Base-by-base conservation (phyloP, 371 early-diverging fungal species). In the Mucor lusitanicus region DNA sequence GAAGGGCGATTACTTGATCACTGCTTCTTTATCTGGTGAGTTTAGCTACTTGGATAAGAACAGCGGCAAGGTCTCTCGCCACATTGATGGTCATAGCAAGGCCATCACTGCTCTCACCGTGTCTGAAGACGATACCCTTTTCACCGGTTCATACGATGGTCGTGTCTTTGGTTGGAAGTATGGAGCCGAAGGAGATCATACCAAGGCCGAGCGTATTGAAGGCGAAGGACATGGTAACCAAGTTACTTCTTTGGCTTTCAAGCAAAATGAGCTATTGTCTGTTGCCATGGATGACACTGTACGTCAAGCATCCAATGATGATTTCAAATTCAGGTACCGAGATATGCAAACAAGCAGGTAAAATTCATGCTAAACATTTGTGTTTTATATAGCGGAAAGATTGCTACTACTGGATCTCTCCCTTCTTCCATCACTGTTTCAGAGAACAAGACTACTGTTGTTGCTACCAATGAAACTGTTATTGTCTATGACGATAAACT, bases 141-240 rank as follows among this genome's bases (percentile, higher is more conserved):
- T 84, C 75, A 92, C 94, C 11, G 97, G 93, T 30, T 91, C 92
- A 64, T 97, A 96, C 74, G 99, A 98, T 69, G 99, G 99, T 13
- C 86, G 90, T 27, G 88, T 96, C 21, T 91, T 74, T 76, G 59
- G 81, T 7, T 94, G 92, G 92, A 80, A 83, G 35, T 77, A 85
- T 48, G 74, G 78, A 2, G 25, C 62, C 15, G 80, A 78, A 1
- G 67, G 69, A 3, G 71, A 76, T 2, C 61, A 75, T 4, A 79
- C 83, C 17, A 67, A 54, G 11, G 87, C 83, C 28, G 56, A 71
- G 57, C 59, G 57, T 40, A 71, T 89, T 3, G 76, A 68, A 5
- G 94, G 92, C 3, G 67, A 82, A 15, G 85, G 87, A 12, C 93
- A 94, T 74, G 69, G 81, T 4, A 94, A 92, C 65, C 92, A 92